Percentiles rank a stretch among this genome's conserved stretches.
Evolutionary conservation across 352 stramenopile species (phyloP).

Genomic region (Hyaloperonospora arabidopsidis): DNA sequence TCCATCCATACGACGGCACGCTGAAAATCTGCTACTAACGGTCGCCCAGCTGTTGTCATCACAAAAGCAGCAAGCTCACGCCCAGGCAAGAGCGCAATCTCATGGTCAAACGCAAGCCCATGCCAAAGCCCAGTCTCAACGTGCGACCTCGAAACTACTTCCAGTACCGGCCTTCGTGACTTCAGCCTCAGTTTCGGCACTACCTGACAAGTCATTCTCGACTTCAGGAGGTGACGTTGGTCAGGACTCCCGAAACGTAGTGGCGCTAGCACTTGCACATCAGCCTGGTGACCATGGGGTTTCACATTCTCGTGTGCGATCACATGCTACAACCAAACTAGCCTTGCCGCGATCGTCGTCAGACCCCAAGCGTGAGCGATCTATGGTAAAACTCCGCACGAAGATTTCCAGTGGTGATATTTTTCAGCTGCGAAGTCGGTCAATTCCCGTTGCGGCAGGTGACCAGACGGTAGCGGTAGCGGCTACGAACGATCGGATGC

Average conservation of each 20-base stretch:
- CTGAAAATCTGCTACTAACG: conserved; percentile 56
- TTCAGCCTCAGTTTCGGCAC: conserved; percentile 25
- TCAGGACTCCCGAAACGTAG: conserved; percentile 16
- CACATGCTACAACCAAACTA: conserved; percentile 53
- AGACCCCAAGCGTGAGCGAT: conserved; percentile 63
- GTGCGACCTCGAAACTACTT: conserved; percentile 8
- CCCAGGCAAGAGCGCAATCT: conserved; percentile 5
- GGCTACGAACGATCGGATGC: conserved; percentile 14
- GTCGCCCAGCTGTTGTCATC: conserved; percentile 54
- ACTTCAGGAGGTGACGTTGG: conserved; percentile 15
- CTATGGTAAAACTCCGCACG: conserved; percentile 51
- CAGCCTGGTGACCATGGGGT: conserved; percentile 28
- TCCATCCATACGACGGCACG: conserved; percentile 64
- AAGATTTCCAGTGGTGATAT: conserved; percentile 49
- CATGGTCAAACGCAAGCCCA: conserved; percentile 14
- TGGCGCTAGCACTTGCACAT: conserved; percentile 23
- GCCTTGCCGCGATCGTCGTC: conserved; percentile 65
- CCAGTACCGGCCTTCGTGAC: conserved; percentile 22
- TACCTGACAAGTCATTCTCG: conserved; percentile 16
- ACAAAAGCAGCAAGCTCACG: conserved; percentile 37
- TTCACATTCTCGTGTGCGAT: conserved; percentile 31
- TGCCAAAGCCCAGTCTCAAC: conserved; percentile 18
- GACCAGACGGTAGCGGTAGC: conserved; percentile 21
- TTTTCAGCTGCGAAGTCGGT: conserved; percentile 42
- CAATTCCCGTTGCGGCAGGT: conserved; percentile 16